Conservation (phyloP, 768 basidiomycete species). For the Auricularia sp. region DNA sequence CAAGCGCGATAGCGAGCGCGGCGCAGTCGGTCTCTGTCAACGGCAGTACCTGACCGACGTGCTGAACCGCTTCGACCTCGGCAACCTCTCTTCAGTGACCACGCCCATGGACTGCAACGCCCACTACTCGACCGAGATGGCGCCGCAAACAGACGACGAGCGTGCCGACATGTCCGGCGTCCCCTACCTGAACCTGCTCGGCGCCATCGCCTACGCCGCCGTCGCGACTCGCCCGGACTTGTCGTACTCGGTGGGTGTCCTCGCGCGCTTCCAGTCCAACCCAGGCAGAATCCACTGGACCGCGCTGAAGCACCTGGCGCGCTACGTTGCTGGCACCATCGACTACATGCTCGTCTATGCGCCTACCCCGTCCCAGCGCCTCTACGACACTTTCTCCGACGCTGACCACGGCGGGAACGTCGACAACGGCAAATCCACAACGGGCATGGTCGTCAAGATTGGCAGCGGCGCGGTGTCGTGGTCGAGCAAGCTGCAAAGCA, state of each 20-base stretch:
- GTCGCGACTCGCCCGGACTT: background rate
- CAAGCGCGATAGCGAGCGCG: conserved; percentile 4
- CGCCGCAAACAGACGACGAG: conserved; percentile 14
- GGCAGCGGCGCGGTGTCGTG: conserved; percentile 14
- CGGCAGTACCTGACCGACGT: conserved; percentile 11
- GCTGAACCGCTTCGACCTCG: conserved; percentile 9
- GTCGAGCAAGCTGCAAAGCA: conserved; percentile 15
- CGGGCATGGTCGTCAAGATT: conserved; percentile 20
- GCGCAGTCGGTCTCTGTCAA: conserved; percentile 9
- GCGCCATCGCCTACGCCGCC: background rate
- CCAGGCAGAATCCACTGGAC: background rate
- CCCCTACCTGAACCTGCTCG: background rate
- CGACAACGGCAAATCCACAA: conserved; percentile 18
- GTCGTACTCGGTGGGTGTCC: background rate
- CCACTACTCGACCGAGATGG: conserved; percentile 5
- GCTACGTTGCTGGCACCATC: background rate
- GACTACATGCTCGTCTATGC: background rate
- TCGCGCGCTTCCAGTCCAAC: background rate
- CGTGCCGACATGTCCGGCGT: background rate
- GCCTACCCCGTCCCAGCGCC: background rate
- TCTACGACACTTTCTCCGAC: conserved; percentile 17
- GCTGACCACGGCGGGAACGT: conserved; percentile 18
- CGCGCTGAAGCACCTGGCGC: background rate
- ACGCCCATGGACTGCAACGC: conserved; percentile 12
- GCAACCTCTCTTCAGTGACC: conserved; percentile 5